A percentile compares a stretch with the other conserved stretches of the same genome.
Conservation (phyloP, 441 rosid species). For the Kokia cookei region DNA sequence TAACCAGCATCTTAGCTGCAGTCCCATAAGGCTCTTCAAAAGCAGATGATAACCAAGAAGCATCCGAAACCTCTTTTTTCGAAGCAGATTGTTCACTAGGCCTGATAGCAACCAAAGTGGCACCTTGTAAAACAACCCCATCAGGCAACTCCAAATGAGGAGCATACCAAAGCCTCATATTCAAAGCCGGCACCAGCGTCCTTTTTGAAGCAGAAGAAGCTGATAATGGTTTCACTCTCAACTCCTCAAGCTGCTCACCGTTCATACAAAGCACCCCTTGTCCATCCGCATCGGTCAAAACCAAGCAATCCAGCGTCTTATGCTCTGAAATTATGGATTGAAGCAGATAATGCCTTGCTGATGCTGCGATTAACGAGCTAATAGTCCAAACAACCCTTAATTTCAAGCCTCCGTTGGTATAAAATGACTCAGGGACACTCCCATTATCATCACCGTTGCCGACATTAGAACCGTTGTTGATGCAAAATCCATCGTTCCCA, state of each 20-base stretch:
- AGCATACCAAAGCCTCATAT: constrained; percentile 93
- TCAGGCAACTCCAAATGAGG: constrained; percentile 71
- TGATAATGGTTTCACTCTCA: constrained; percentile 74
- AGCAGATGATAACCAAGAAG: constrained; percentile 66
- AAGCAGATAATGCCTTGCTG: constrained; percentile 85
- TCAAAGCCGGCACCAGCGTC: constrained; percentile 84
- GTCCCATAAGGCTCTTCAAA: constrained; percentile 87
- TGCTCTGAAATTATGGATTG: constrained; percentile 87
- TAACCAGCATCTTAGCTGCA: constrained; percentile 77
- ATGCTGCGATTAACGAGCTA: constrained; percentile 85
- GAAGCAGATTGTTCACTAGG: constrained; percentile 57
- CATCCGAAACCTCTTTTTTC: constrained; percentile 58
- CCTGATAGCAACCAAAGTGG: constrained; percentile 87
- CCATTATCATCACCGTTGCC: constrained; percentile 48
- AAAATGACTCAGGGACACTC: constrained; percentile 86
- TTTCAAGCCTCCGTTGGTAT: constrained; percentile 89
- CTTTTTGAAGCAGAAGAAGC: constrained; percentile 87
- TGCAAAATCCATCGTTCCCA: constrained; percentile 13
- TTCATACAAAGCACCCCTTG: constrained; percentile 91
- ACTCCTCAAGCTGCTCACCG: constrained; percentile 85
- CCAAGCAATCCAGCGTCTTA: constrained; percentile 70
- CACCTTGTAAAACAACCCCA: constrained; percentile 76
- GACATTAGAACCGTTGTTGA: neutral
- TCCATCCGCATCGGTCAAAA: constrained; percentile 75
- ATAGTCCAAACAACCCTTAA: constrained; percentile 94